Conservation (phyloP, 1,284 basidiomycete species). For the Porogramme epimiltina region DNA sequence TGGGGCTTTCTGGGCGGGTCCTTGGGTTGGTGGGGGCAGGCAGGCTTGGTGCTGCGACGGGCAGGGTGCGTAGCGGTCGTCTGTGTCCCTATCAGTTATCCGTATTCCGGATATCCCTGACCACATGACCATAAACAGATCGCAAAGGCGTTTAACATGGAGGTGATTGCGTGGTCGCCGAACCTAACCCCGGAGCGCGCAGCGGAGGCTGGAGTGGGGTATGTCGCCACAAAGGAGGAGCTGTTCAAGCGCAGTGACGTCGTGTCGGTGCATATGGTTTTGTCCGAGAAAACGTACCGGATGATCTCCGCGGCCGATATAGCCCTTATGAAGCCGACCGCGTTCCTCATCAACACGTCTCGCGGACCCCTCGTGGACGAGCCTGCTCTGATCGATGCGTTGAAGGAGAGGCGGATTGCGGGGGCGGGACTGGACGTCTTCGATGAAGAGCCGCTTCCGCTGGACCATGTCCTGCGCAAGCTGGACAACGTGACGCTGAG, state of each 20-base stretch:
- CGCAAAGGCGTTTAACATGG: slow-evolving; percentile 60
- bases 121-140: slow-evolving; percentile 37
- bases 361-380: slow-evolving; percentile 65
- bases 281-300: slow-evolving; percentile 50
- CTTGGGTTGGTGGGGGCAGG: slow-evolving; percentile 64
- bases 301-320: slow-evolving; percentile 52
- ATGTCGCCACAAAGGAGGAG: slow-evolving; percentile 49
- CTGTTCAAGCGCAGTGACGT: slow-evolving; percentile 57
- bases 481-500: slow-evolving; percentile 56
- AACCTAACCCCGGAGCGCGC: slow-evolving; percentile 62
- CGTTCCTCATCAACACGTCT: slow-evolving; percentile 66
- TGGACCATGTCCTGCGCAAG: slow-evolving; percentile 52
- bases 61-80: slow-evolving; percentile 36
- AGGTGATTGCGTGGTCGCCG: slow-evolving; percentile 64
- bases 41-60: slow-evolving; percentile 50
- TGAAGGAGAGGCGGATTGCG: slow-evolving; percentile 51
- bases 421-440: slow-evolving; percentile 63
- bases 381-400: slow-evolving; percentile 48
- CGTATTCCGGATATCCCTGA: neutral
- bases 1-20: slow-evolving; percentile 54
- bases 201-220: slow-evolving; percentile 50
- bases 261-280: slow-evolving; percentile 60
- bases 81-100: neutral
- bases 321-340: slow-evolving; percentile 51
- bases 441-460: slow-evolving; percentile 61